A percentile compares a stretch with the other conserved stretches of the same genome.
Evolutionary conservation across 106 monocot genomes (phyloP).

Genomic region (Dendrobium nobile): DNA sequence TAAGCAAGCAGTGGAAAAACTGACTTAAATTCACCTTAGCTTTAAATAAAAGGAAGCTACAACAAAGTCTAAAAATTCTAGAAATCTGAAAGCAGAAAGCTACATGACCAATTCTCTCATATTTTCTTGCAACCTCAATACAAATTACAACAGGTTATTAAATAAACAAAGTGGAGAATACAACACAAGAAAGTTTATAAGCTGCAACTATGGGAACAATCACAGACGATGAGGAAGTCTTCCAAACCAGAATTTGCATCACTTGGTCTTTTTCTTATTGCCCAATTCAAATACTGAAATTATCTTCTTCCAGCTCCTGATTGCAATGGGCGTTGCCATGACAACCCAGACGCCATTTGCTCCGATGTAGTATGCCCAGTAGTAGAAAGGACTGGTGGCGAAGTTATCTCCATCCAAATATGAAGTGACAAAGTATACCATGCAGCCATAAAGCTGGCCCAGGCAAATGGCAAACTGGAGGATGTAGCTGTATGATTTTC

Average conservation of each 20-base stretch:
- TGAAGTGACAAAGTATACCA: conserved; percentile 79
- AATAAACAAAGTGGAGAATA: too few relatives aligned
- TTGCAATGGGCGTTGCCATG: conserved; percentile 64
- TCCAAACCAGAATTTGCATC: neutral
- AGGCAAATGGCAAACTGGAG: conserved; percentile 71
- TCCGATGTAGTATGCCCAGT: conserved; percentile 77
- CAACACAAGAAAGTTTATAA: too few relatives aligned
- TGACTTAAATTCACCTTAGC: too few relatives aligned
- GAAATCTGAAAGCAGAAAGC: too few relatives aligned
- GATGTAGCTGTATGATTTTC: conserved; percentile 64
- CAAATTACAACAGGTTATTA: too few relatives aligned
- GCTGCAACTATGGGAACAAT: too few relatives aligned
- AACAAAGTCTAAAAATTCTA: too few relatives aligned
- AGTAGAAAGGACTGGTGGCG: conserved; percentile 44
- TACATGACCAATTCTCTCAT: too few relatives aligned
- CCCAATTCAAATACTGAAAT: conserved; percentile 25
- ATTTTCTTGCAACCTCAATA: too few relatives aligned
- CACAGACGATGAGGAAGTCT: too few relatives aligned
- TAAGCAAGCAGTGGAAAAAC: too few relatives aligned
- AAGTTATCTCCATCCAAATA: conserved; percentile 75
- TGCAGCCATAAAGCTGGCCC: conserved; percentile 90
- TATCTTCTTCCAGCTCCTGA: conserved; percentile 83
- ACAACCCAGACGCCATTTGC: conserved; percentile 74
- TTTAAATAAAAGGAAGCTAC: too few relatives aligned
- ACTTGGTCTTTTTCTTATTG: conserved; percentile 36